phyloP scores from a whole-genome alignment of 2,329 filamentous ascomycete genomes.

The Arthroderma sp. region DNA sequence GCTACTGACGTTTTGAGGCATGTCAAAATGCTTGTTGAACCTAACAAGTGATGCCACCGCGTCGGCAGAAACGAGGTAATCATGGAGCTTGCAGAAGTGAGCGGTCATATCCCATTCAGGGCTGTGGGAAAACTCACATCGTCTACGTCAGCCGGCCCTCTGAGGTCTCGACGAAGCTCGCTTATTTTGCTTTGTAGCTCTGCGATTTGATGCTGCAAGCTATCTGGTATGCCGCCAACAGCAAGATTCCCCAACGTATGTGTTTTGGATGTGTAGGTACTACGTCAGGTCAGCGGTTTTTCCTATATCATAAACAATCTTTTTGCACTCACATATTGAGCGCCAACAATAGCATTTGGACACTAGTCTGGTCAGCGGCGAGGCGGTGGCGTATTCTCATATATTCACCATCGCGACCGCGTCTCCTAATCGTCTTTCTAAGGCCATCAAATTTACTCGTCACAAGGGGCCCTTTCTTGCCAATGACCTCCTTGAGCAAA shows the following conservation, averaged over 20 bases:
- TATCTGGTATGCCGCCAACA: no score
- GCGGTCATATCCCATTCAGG: no score
- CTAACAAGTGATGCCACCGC: not conserved
- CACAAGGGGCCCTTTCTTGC: constrained; percentile 9
- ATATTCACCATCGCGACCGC: constrained; percentile 3
- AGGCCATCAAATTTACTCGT: constrained; percentile 17
- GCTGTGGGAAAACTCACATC: no score
- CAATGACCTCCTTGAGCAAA: constrained; percentile 10
- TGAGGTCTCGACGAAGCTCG: no score
- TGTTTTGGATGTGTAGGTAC: no score
- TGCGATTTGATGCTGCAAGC: no score
- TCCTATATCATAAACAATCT: no score
- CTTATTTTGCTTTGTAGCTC: no score
- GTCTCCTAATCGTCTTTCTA: constrained; percentile 11
- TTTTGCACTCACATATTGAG: constrained; percentile 11
- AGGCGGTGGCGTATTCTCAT: constrained; percentile 8
- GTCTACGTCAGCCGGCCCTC: no score
- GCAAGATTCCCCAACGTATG: no score
- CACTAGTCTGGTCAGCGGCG: constrained; percentile 10
- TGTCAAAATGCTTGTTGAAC: constrained; percentile 17
- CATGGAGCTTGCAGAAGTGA: no score
- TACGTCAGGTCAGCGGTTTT: no score
- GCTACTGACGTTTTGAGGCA: constrained; percentile 15
- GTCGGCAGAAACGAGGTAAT: not conserved
- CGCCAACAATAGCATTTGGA: constrained; percentile 11